Base-by-base conservation (phyloP, 2,329 filamentous ascomycete genomes). In the Pyricularia pennisetigena region DNA sequence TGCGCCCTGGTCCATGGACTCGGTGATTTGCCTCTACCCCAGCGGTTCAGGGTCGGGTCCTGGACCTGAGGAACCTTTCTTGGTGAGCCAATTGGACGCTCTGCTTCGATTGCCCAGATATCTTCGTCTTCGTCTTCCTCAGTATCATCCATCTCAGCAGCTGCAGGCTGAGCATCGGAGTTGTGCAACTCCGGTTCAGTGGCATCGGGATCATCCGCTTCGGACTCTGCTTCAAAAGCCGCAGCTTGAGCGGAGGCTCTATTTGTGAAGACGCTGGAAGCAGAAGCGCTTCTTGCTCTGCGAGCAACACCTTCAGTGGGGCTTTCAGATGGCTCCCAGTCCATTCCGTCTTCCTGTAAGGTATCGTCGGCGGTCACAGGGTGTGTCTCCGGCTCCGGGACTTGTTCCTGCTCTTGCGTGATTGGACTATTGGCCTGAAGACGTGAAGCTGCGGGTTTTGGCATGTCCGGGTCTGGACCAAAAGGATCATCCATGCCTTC, bases 31-130 rank as follows among this genome's bases (percentile, higher is more conserved):
- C 69, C 74, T 69, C 76, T 75, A 65, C 73, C 74, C 66, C 74
- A 72, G 7, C 71, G 72, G 65, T 72, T 71, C 69, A 71, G 29
- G 0, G 67, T 66, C 1, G 71, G 69, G 9, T 74, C 71, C 26
- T 68, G 70, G 35, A 66, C 71, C 69, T 65, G 65, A 71, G 69
- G 49, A 67, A 68, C 68, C 41, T 72, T 73, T 6, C 70, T 68
- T 9, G 75, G 72, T 5, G 71, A 74, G 10, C 82, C 81, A 0
- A 79, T 79, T 7, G 79, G 76, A 14, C 85, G 81, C 67, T 82
- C 79, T 12, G 85, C 85, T 73, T 88, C 86, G 28, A 86, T 73
- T 35, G 84, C 85, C 85, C 85, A 88, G 12, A 88, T 79, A 70
- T 88, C 82, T 3, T 77, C 78, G 12, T 82, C 82, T 3, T 82